Evolutionary conservation across 192 early-diverging fungal species (phyloP), one percentile per base, ranked within the genome.

Genomic region (Mortierella claussenii): DNA sequence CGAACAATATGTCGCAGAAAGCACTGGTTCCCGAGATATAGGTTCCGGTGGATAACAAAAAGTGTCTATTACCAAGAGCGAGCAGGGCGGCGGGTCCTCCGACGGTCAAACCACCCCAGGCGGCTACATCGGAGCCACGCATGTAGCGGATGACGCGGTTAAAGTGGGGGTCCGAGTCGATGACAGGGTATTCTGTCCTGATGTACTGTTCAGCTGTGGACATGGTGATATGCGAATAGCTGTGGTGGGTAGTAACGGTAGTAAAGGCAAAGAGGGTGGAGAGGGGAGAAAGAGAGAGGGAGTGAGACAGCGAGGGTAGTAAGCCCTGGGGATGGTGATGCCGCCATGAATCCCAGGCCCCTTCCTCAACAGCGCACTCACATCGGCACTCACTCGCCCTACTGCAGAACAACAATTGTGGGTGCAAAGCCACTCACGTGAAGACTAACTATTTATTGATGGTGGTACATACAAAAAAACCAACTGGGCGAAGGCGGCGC

Each of bases 121-220:
- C 65, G 40, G 75, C 85, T 61, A 91, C 90, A 81, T 98, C 97
- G 17, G 86, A 85, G 34, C 87, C 67, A 50, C 97, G 89, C 76
- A 98, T 92, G 87, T 97, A 98, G 42, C 92, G 80, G 57, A 98
- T 84, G 2, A 98, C 93, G 49, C 94, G 89, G 67, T 71, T 84
- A 78, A 98, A 92, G 74, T 96, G 93, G 26, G 97, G 97, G 71
- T 98, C 93, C 51, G 87, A 90, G 80, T 92, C 94, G 68, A 98
- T 94, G 71, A 95, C 86, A 33, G 87, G 89, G 84, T 91, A 96
- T 45, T 92, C 87, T 17, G 87, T 79, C 50, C 85, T 70, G 60
- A 82, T 60, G 60, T 79, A 68, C 69, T 82, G 76, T 42, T 80
- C 79, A 52, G 86, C 71, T 12, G 71, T 51, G 46, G 71, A 75